These are phyloP conservation scores for Trichocladium uniseriatum DNA, from an alignment of 495 filamentous ascomycete genomes.

Conservation along the genomic window DNA sequence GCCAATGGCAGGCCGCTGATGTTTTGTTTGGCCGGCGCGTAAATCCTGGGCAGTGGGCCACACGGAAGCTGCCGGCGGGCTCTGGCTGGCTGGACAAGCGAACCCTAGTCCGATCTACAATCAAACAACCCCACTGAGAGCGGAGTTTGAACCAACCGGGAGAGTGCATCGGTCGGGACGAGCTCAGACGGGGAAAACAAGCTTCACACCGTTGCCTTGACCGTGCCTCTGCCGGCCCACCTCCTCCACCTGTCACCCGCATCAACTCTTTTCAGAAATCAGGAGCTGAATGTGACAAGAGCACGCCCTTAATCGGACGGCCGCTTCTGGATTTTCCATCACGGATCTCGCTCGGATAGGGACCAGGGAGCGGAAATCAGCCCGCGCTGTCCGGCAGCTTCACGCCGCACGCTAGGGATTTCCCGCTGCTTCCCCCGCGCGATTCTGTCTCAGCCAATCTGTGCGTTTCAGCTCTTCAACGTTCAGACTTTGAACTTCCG, in stretches of 20 bases:
- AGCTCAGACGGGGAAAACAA: constrained; percentile 8
- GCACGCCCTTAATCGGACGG: too few species aligned
- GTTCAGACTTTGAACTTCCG: too few species aligned
- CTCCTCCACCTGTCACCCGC: neutral
- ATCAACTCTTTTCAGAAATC: neutral
- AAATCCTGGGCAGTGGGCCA: neutral
- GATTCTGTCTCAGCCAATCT: too few species aligned
- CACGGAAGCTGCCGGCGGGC: constrained; percentile 10
- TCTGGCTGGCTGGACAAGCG: constrained; percentile 17
- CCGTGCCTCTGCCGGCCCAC: too few species aligned
- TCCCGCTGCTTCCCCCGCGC: too few species aligned
- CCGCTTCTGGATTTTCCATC: neutral
- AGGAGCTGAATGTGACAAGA: neutral
- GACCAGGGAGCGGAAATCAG: too few species aligned
- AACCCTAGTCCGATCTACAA: constrained; percentile 3
- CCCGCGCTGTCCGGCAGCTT: too few species aligned
- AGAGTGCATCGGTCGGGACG: neutral
- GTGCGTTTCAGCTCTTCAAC: too few species aligned
- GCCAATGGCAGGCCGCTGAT: constrained; percentile 5
- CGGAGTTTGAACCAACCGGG: constrained; percentile 4
- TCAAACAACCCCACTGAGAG: neutral
- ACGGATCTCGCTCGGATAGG: too few species aligned
- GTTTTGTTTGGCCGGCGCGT: constrained; percentile 25
- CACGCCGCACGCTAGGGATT: too few species aligned
- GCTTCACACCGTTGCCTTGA: constrained; percentile 1